Evolutionary conservation across 371 early-diverging fungal species (phyloP).

Genomic region (Entomophthora muscae): DNA sequence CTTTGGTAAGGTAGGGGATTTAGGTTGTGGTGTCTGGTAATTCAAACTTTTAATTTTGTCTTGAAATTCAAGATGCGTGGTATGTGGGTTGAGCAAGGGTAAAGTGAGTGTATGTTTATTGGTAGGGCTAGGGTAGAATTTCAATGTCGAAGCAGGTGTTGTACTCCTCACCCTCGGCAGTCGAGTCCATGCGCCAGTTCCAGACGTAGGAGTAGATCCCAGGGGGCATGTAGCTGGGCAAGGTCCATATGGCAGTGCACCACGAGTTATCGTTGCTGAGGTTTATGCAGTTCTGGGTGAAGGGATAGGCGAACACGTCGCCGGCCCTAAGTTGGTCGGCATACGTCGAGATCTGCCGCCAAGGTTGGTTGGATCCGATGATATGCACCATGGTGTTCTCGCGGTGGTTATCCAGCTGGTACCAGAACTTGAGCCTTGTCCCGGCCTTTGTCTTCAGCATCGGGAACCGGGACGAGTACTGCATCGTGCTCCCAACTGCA

Average conservation of each 20-base stretch:
- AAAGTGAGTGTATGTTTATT: too few species aligned
- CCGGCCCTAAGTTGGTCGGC: constrained; percentile 14
- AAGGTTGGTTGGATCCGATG: constrained; percentile 17
- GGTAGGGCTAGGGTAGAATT: constrained; percentile 12
- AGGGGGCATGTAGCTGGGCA: constrained; percentile 20
- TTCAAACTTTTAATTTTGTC: too few species aligned
- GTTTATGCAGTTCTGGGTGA: constrained; percentile 14
- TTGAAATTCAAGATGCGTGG: too few species aligned
- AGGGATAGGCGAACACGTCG: constrained; percentile 13
- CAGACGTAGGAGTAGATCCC: constrained; percentile 26
- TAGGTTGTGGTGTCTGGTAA: too few species aligned
- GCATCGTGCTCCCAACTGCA: constrained; percentile 14
- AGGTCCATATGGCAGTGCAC: constrained; percentile 21
- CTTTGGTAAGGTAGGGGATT: too few species aligned
- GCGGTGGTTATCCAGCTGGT: constrained; percentile 29
- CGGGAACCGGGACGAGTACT: constrained; percentile 17
- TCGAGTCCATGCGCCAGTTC: constrained; percentile 31
- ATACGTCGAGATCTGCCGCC: constrained; percentile 14
- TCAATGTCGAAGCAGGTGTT: constrained; percentile 30
- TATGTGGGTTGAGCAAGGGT: too few species aligned
- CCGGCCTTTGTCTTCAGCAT: constrained; percentile 22
- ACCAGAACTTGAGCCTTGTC: constrained; percentile 21
- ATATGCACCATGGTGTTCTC: constrained; percentile 16
- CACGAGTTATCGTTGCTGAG: constrained; percentile 18
- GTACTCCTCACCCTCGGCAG: constrained; percentile 31